Base-by-base conservation (phyloP, 305 asterid species). In the Fraxinus sp. region DNA sequence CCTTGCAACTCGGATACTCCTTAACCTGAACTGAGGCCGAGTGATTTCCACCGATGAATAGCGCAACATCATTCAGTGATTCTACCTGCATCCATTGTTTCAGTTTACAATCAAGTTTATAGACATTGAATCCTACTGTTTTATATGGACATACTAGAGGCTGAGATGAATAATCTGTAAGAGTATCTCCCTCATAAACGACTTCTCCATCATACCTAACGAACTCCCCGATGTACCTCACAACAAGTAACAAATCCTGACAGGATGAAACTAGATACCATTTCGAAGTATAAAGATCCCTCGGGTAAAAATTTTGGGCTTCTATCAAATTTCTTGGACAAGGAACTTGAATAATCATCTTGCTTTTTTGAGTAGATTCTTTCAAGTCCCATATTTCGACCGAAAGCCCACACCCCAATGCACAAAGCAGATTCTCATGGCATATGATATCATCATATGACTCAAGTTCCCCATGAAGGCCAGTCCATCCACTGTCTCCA, bases 21-120 rank as follows among this genome's bases (percentile, higher is more conserved):
- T 13, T 22, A 4, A 30, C 74, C 1, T 68, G 8, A 30, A 86
- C 13, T 74, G 85, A 74, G 57, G 35, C 28, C 2, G 87, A 24
- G 1, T 90, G 83, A 59, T 85, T 90, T 16, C 89, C 90, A 2
- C 91, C 89, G 62, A 86, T 1, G 26, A 88, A 86, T 62, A 90
- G 0, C 0, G 81, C 77, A 0, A 0, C 24, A 59, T 77, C 86
- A 26, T 52, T 35, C 83, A 90, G 28, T 0, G 30, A 3, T 20
- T 32, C 83, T 9, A 80, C 84, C 0, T 66, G 81, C 11, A 28
- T 4, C 91, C 91, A 86, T 22, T 76, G 46, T 14, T 26, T 20
- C 0, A 26, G 7, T 6, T 36, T 64, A 3, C 0, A 11, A 66
- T 82, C 85, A 5, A 77, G 26, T 55, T 22, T 79, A 30, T 55